Evolutionary conservation across 2,329 filamentous ascomycete genomes (phyloP).

Genomic region (Onygenales sp.): DNA sequence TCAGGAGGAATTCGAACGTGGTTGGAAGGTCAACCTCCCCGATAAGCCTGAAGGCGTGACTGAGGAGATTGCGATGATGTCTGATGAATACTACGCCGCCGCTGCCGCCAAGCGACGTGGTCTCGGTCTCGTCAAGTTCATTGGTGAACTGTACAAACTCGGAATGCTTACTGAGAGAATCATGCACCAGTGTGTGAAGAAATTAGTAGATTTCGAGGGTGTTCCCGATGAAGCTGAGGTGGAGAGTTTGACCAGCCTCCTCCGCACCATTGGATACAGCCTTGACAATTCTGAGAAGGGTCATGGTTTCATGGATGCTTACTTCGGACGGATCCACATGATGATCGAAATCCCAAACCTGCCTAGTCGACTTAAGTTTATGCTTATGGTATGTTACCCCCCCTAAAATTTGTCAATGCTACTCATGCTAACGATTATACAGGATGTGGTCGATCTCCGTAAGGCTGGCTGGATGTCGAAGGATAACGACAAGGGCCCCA

Average conservation of each 20-base stretch:
- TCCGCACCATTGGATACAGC: conserved; percentile 82
- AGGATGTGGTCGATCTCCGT: conserved; percentile 79
- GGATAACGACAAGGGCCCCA: conserved; percentile 86
- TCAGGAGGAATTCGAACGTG: conserved; percentile 97
- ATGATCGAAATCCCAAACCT: conserved; percentile 74
- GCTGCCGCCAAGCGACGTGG: conserved; percentile 93
- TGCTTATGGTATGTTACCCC: conserved; percentile 60
- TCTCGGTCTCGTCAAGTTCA: conserved; percentile 97
- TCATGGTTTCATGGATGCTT: conserved; percentile 76
- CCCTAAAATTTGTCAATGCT: background rate
- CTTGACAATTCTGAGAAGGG: conserved; percentile 79
- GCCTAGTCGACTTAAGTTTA: conserved; percentile 83
- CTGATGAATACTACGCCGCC: conserved; percentile 91
- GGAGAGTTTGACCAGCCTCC: conserved; percentile 86
- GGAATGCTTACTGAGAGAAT: conserved; percentile 98
- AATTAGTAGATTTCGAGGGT: conserved; percentile 90
- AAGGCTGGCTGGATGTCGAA: conserved; percentile 72
- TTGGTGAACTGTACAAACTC: conserved; percentile 97
- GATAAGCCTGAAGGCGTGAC: conserved; percentile 62
- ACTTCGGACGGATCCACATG: conserved; percentile 79
- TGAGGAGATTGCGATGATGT: conserved; percentile 71
- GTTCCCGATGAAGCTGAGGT: conserved; percentile 92
- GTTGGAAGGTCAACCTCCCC: conserved; percentile 85
- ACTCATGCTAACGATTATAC: conserved; percentile 6
- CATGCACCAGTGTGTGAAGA: conserved; percentile 98